A percentile compares a stretch with the other conserved stretches of the same genome.
phyloP scores from a whole-genome alignment of 805 yeast genomes.

The Grigorovia humatica region DNA sequence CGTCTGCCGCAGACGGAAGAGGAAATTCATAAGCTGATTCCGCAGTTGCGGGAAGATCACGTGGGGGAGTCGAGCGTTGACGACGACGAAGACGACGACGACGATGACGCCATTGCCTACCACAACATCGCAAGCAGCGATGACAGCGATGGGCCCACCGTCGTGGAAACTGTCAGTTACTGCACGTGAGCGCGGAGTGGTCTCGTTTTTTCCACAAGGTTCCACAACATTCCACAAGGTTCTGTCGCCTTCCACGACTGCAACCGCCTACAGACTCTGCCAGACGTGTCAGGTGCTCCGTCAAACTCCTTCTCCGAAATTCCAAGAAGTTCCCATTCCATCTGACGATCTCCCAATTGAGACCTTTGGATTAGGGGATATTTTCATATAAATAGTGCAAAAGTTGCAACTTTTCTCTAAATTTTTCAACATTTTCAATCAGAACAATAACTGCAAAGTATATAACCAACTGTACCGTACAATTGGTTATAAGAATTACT shows the following conservation, averaged over 20 bases:
- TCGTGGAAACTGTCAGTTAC: conserved; percentile 4
- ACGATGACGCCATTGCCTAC: background rate
- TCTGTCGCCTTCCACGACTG: too few species aligned
- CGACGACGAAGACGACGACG: background rate
- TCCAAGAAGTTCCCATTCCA: background rate
- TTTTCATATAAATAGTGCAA: background rate
- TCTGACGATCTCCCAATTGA: background rate
- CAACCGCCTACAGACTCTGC: too few species aligned
- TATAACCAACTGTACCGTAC: too few species aligned
- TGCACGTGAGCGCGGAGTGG: background rate
- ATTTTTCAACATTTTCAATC: background rate
- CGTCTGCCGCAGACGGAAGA: background rate
- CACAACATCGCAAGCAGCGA: conserved; percentile 2
- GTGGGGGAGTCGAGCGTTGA: background rate
- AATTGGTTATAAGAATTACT: too few species aligned
- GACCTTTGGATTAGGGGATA: background rate
- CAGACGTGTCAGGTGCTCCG: background rate
- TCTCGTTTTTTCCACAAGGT: background rate
- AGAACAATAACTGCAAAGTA: background rate
- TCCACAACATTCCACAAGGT: background rate
- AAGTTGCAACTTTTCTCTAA: background rate
- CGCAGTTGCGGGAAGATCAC: background rate
- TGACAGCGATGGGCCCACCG: conserved; percentile 5
- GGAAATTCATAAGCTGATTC: background rate
- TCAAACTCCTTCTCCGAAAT: background rate